Evolutionary conservation across 106 monocot genomes (phyloP).

Genomic region (Chionographis japonica): DNA sequence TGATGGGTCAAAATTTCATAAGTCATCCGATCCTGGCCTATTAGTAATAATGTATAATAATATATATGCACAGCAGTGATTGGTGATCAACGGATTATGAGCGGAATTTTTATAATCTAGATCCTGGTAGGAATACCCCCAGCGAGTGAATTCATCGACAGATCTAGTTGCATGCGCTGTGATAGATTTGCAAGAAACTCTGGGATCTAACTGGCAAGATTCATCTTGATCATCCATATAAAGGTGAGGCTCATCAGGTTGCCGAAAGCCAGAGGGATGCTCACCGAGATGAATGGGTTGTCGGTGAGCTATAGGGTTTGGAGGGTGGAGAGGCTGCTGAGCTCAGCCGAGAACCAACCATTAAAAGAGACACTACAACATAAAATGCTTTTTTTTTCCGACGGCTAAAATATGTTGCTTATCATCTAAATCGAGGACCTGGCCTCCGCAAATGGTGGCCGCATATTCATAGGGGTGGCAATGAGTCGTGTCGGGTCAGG

Average conservation of each 20-base stretch:
- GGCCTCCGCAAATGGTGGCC: no score
- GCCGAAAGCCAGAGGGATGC: conserved; percentile 43
- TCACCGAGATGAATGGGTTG: conserved; percentile 32
- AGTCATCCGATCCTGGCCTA: no score
- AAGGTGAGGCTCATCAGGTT: conserved; percentile 28
- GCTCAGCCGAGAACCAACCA: conserved; percentile 24
- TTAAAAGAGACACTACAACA: conserved; percentile 35
- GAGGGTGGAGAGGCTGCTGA: conserved; percentile 27
- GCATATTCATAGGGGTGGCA: no score
- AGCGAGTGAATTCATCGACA: conserved; percentile 20
- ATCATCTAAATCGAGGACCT: no score
- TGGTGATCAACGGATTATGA: no score
- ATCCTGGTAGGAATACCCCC: conserved; percentile 31
- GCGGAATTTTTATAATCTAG: conserved; percentile 32
- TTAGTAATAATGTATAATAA: no score
- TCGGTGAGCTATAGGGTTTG: conserved; percentile 28
- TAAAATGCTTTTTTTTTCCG: no score
- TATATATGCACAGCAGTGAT: no score
- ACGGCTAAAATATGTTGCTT: no score
- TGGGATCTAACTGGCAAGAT: conserved; percentile 39
- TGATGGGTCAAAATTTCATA: no score
- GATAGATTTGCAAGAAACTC: conserved; percentile 9
- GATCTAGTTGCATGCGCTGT: conserved; percentile 19
- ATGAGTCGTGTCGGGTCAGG: no score
- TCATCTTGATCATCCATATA: conserved; percentile 30